Evolutionary conservation across 1,284 basidiomycete genomes (phyloP).

Genomic region (Singerocomus rubriflavus): DNA sequence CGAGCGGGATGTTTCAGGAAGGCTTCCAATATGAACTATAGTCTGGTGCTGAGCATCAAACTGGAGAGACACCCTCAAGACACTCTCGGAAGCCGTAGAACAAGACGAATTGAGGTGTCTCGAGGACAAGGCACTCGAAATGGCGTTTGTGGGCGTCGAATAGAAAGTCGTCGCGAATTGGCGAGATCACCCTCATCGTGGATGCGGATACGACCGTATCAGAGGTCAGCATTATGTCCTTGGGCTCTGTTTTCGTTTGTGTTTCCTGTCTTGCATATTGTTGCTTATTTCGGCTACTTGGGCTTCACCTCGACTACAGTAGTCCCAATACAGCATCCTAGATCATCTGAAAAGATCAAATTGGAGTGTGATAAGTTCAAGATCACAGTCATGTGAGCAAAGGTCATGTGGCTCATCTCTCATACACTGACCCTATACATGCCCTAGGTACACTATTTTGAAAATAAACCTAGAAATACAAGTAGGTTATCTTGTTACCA

Average conservation of each 20-base stretch:
- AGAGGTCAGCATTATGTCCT: slow-evolving; percentile 48
- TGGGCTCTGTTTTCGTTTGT: too few relatives aligned
- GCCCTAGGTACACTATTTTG: too few relatives aligned
- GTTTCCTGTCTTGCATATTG: too few relatives aligned
- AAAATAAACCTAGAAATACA: slow-evolving; percentile 1
- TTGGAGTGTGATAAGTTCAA: too few relatives aligned
- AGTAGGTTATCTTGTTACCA: neutral
- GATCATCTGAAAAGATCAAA: too few relatives aligned
- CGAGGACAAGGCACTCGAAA: slow-evolving; percentile 60
- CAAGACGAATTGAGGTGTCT: slow-evolving; percentile 38
- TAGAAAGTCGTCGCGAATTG: slow-evolving; percentile 54
- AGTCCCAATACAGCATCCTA: too few relatives aligned
- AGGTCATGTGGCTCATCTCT: too few relatives aligned
- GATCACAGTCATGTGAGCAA: too few relatives aligned
- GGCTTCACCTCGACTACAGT: too few relatives aligned
- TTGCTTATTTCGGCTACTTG: too few relatives aligned
- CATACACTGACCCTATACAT: too few relatives aligned
- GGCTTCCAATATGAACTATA: slow-evolving; percentile 89
- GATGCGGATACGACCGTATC: slow-evolving; percentile 87
- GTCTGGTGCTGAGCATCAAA: slow-evolving; percentile 64
- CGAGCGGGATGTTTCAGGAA: slow-evolving; percentile 92
- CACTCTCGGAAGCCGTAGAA: slow-evolving; percentile 27
- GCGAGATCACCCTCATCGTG: slow-evolving; percentile 67
- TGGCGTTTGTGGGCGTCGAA: slow-evolving; percentile 62
- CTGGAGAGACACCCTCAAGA: slow-evolving; percentile 50